Conservation (phyloP, 305 asterid species). For the Solanum hybrid region DNA sequence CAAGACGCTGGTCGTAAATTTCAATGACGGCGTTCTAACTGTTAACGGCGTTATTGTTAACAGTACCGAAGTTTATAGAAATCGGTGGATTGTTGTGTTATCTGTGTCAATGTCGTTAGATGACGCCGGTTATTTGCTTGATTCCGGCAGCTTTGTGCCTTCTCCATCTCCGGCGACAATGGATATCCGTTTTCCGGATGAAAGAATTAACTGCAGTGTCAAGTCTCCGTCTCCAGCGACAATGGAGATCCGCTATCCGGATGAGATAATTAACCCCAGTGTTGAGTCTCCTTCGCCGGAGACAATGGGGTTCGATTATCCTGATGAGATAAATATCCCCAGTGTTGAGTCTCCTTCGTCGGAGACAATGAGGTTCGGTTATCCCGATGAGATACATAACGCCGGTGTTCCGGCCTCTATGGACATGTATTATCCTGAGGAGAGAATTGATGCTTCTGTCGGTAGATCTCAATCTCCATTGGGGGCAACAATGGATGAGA, state of each 20-base stretch:
- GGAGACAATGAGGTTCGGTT: neutral
- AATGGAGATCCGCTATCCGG: neutral
- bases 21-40: neutral
- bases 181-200: neutral
- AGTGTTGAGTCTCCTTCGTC: neutral
- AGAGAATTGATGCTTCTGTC: neutral
- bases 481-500: neutral
- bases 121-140: neutral
- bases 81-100: neutral
- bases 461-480: neutral
- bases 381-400: neutral
- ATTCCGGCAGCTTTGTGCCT: neutral
- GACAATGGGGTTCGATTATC: neutral
- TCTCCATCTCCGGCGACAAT: constrained; percentile 8
- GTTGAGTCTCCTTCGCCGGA: neutral
- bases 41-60: too few relatives aligned
- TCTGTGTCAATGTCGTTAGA: neutral
- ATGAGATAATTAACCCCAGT: neutral
- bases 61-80: neutral
- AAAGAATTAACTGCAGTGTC: neutral
- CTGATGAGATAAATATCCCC: neutral
- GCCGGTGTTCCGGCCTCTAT: neutral
- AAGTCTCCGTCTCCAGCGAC: constrained; percentile 12
- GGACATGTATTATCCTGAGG: neutral
- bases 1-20: constrained; percentile 18